phyloP scores from a whole-genome alignment of 306 rosid species.

The Fragaria ananassa region DNA sequence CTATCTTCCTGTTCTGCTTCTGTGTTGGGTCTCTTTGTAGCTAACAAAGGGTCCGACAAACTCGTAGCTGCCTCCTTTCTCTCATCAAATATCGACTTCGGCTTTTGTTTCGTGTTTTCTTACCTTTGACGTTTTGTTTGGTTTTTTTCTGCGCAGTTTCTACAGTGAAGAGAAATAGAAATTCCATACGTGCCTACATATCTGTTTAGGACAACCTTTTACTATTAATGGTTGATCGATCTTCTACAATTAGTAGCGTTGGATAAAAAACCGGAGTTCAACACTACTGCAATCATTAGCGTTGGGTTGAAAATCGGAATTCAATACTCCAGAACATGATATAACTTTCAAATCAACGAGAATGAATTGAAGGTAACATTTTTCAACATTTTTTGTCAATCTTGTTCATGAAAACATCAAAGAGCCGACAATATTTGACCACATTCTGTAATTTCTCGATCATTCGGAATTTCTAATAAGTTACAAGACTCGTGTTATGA shows the following conservation, averaged over 20 bases:
- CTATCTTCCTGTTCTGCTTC: constrained; percentile 4
- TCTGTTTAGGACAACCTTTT: neutral
- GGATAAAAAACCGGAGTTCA: neutral
- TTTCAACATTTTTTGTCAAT: too few species aligned
- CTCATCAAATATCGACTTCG: constrained; percentile 8
- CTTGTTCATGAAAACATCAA: too few species aligned
- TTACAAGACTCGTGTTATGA: too few species aligned
- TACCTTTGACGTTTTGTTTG: neutral
- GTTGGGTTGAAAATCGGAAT: too few species aligned
- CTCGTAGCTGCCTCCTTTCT: constrained; percentile 1
- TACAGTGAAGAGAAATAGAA: neutral
- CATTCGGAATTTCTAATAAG: too few species aligned
- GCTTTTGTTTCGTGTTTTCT: neutral
- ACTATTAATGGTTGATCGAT: neutral
- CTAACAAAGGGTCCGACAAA: constrained; percentile 14
- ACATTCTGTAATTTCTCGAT: too few species aligned
- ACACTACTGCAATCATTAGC: too few species aligned
- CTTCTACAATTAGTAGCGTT: neutral
- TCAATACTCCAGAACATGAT: too few species aligned
- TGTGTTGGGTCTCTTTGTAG: neutral
- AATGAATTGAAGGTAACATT: too few species aligned
- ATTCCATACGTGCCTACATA: neutral
- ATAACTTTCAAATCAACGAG: too few species aligned
- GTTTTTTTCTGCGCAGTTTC: neutral
- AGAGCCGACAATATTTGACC: too few species aligned